Percentiles rank a stretch among this genome's conserved stretches.
phyloP scores from a whole-genome alignment of 768 basidiomycete genomes.

The Boletus vinaceobasis region DNA sequence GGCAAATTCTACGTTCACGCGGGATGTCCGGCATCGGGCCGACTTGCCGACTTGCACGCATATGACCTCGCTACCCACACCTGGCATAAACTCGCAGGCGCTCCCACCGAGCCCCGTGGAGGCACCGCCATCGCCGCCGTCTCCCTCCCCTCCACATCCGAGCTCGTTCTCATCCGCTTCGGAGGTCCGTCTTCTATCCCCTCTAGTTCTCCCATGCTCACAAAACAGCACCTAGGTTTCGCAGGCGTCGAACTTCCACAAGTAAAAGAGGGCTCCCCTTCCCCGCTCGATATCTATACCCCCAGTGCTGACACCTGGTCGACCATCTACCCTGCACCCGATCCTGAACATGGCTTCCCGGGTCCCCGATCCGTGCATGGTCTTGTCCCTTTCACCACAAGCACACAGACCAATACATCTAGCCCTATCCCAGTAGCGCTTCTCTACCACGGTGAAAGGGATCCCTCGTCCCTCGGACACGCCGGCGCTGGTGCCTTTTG shows the following conservation, averaged over 20 bases:
- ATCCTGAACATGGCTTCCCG: constrained; percentile 29
- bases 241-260: constrained; percentile 35
- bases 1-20: constrained; percentile 38
- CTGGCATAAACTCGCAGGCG: constrained; percentile 35
- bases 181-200: constrained; percentile 22
- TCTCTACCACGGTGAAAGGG: constrained; percentile 37
- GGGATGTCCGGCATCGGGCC: constrained; percentile 37
- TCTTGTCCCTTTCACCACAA: constrained; percentile 23
- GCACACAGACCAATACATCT: not conserved
- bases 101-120: constrained; percentile 38
- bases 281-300: constrained; percentile 36
- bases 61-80: constrained; percentile 26
- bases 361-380: constrained; percentile 36
- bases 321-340: constrained; percentile 21
- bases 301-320: constrained; percentile 23
- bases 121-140: constrained; percentile 39
- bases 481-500: constrained; percentile 40
- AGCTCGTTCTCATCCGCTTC: constrained; percentile 35
- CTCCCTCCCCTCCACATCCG: constrained; percentile 10
- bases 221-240: constrained; percentile 24
- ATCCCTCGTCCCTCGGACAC: constrained; percentile 36
- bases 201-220: not conserved
- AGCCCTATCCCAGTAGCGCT: constrained; percentile 25
- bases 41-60: constrained; percentile 34
- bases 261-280: constrained; percentile 5